Conservation (phyloP, 78 protist genomes). For the Planoprotostelium fungivorum region DNA sequence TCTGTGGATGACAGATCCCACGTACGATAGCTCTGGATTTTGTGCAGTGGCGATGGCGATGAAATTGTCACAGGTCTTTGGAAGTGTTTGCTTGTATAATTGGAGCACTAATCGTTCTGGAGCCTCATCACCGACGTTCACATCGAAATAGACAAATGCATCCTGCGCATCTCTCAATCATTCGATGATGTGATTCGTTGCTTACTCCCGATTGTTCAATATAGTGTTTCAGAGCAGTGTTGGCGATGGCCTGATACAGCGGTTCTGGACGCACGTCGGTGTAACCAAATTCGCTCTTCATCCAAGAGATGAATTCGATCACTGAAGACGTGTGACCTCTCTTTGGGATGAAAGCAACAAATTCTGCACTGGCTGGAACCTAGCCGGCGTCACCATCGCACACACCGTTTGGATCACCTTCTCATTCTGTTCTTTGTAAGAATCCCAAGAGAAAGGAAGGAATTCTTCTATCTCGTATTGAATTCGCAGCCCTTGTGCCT, state of each 20-base stretch:
- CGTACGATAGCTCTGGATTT: background rate
- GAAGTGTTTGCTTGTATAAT: background rate
- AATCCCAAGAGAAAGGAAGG: background rate
- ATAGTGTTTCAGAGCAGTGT: background rate
- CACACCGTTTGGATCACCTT: background rate
- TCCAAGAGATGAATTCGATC: background rate
- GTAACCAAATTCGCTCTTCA: background rate
- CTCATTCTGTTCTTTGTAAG: background rate
- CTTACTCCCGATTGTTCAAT: background rate
- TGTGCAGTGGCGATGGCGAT: background rate
- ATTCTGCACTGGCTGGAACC: background rate
- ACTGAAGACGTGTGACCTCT: background rate
- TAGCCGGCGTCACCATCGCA: background rate
- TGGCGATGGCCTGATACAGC: background rate
- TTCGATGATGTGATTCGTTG: background rate
- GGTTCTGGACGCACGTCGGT: background rate
- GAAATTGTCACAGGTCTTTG: background rate
- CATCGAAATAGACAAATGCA: background rate
- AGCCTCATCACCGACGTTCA: background rate
- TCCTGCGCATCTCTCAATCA: background rate
- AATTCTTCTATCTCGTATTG: background rate
- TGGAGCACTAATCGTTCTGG: background rate
- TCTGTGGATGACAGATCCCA: slow-evolving; percentile 1
- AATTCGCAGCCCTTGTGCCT: background rate
- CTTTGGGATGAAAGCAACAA: background rate